Evolutionary conservation across 2,329 filamentous ascomycete species (phyloP).

Genomic region (Aspergillus neotritici): DNA sequence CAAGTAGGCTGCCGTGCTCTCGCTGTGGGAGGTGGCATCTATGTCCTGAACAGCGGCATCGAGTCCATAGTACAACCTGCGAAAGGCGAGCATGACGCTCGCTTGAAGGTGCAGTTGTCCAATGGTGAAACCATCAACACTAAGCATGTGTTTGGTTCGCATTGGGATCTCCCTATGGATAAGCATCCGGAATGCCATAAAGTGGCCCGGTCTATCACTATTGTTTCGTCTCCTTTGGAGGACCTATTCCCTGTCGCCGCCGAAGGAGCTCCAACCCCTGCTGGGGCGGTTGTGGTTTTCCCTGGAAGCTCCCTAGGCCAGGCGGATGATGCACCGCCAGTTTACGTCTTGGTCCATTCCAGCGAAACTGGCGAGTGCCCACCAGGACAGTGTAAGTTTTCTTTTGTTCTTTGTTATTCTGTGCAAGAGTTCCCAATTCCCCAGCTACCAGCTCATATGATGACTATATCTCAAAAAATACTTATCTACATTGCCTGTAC

Average conservation of each 20-base stretch:
- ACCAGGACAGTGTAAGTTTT: conserved; percentile 74
- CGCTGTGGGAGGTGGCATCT: conserved; percentile 85
- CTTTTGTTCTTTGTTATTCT: conserved; percentile 10
- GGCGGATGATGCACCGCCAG: conserved; percentile 39
- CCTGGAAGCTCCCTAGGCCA: conserved; percentile 27
- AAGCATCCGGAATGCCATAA: conserved; percentile 22
- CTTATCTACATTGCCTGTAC: conserved; percentile 99
- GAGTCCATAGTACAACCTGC: conserved; percentile 24
- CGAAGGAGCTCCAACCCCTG: conserved; percentile 71
- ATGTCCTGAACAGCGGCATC: conserved; percentile 73
- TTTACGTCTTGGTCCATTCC: conserved; percentile 67
- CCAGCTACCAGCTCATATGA: conserved; percentile 56
- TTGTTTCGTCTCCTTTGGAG: conserved; percentile 62
- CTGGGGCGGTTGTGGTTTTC: conserved; percentile 52
- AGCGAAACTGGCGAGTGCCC: conserved; percentile 93
- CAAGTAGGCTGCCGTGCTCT: conserved; percentile 87
- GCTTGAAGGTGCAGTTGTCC: conserved; percentile 28
- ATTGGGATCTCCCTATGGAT: conserved; percentile 32
- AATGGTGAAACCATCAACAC: conserved; percentile 34
- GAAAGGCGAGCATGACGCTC: conserved; percentile 12
- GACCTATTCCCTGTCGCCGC: conserved; percentile 63
- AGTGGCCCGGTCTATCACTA: conserved; percentile 58
- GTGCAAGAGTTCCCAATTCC: conserved; percentile 1
- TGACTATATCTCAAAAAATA: conserved; percentile 70
- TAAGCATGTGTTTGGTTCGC: conserved; percentile 33